Conservation (phyloP, 2,329 filamentous ascomycete species). For the Xylariaceae sp. region DNA sequence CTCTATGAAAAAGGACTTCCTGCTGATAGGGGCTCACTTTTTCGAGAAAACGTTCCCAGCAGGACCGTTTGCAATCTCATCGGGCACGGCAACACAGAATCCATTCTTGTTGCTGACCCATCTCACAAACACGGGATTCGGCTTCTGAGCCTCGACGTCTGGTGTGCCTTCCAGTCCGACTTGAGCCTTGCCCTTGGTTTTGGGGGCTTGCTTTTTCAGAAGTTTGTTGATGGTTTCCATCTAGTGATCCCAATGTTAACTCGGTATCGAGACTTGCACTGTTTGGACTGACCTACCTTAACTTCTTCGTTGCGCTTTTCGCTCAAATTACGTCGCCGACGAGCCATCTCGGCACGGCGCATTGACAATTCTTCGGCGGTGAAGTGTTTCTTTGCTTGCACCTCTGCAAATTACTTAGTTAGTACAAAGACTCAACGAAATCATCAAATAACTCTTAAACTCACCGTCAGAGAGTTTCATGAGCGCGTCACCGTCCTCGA, state of each 20-base stretch:
- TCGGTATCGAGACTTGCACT: background rate
- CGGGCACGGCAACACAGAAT: conserved; percentile 57
- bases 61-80: conserved; percentile 61
- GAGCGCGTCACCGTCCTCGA: conserved; percentile 44
- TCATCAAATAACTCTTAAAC: conserved; percentile 18
- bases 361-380: conserved; percentile 58
- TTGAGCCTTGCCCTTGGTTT: conserved; percentile 54
- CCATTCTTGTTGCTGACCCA: conserved; percentile 67
- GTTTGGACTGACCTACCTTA: conserved; percentile 43
- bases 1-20: background rate
- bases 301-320: conserved; percentile 61
- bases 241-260: conserved; percentile 38
- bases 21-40: conserved; percentile 7
- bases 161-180: conserved; percentile 44
- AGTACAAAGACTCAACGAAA: background rate
- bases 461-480: conserved; percentile 58
- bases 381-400: conserved; percentile 58
- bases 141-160: conserved; percentile 43
- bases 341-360: conserved; percentile 58
- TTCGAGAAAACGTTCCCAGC: conserved; percentile 52
- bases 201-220: conserved; percentile 78
- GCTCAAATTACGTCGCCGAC: conserved; percentile 56
- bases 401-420: conserved; percentile 40
- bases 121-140: conserved; percentile 59
- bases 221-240: conserved; percentile 91